Evolutionary conservation across 257 asterid genomes (phyloP).

Genomic region (Agastache rugosa): DNA sequence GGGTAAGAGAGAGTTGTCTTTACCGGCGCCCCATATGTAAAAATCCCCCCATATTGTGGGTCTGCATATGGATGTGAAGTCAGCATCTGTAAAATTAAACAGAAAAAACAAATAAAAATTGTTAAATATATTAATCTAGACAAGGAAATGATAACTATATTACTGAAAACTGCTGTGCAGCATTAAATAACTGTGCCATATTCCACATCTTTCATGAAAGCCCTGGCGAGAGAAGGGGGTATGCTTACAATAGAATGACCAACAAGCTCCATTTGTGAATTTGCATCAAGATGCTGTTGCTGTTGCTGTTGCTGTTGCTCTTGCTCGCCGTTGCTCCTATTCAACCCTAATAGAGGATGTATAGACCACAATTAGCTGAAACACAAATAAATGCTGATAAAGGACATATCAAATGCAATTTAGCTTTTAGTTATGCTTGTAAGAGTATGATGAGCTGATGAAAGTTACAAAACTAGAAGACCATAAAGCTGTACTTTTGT

Average conservation of each 20-base stretch:
- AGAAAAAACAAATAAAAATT: background rate
- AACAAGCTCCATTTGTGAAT: conserved; percentile 73
- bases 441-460: background rate
- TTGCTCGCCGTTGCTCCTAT: conserved; percentile 48
- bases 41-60: conserved; percentile 63
- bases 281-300: conserved; percentile 45
- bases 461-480: background rate
- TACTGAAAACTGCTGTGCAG: background rate
- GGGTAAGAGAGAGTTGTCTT: conserved; percentile 36
- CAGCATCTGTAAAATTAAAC: conserved; percentile 63
- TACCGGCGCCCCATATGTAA: conserved; percentile 80
- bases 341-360: conserved; percentile 47
- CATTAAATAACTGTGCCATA: conserved; percentile 5
- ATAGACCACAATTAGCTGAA: conserved; percentile 31
- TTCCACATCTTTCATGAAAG: conserved; percentile 7
- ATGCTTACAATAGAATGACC: conserved; percentile 77
- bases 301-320: conserved; percentile 49
- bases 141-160: background rate
- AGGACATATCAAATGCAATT: background rate
- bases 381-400: conserved; percentile 1
- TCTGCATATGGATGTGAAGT: conserved; percentile 71
- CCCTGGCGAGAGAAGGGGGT: background rate
- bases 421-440: background rate
- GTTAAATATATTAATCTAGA: background rate
- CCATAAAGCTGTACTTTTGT: conserved; percentile 11